Percentiles rank a stretch among this genome's conserved stretches.
Evolutionary conservation across 2,329 filamentous ascomycete species (phyloP).

Genomic region (Alternaria burnsii): DNA sequence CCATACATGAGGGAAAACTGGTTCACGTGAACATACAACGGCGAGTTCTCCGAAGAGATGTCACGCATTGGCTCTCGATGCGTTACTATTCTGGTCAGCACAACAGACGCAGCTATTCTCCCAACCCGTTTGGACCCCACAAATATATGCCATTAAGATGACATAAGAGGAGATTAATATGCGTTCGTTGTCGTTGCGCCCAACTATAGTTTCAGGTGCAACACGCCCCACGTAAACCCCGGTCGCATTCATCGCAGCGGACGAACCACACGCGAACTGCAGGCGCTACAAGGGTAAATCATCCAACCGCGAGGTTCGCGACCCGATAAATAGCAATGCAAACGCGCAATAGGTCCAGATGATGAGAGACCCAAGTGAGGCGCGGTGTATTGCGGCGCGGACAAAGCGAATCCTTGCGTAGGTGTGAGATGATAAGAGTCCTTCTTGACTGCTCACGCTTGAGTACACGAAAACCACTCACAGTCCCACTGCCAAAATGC

Average conservation of each 20-base stretch:
- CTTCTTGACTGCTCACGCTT: neutral
- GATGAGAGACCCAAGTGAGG: neutral
- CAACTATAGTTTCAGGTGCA: constrained; percentile 11
- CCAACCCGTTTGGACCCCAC: neutral
- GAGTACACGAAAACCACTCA: neutral
- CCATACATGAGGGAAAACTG: neutral
- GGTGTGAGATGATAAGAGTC: constrained; percentile 1
- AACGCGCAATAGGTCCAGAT: neutral
- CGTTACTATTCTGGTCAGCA: neutral
- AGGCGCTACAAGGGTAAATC: constrained; percentile 15
- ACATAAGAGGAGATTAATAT: neutral
- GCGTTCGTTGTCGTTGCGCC: neutral
- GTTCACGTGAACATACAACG: neutral
- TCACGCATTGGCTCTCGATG: neutral
- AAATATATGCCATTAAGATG: neutral
- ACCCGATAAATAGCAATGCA: constrained; percentile 7
- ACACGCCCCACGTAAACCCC: constrained; percentile 9
- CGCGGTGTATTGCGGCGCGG: neutral
- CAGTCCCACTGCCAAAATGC: constrained; percentile 2
- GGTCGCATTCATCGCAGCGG: constrained; percentile 1
- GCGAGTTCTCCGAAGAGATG: neutral
- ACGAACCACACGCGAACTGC: constrained; percentile 17
- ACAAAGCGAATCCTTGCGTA: neutral
- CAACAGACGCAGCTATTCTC: neutral
- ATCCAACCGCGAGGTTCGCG: constrained; percentile 4